phyloP scores from a whole-genome alignment of 495 filamentous ascomycete species.

The Sabuloglossum arenarium region DNA sequence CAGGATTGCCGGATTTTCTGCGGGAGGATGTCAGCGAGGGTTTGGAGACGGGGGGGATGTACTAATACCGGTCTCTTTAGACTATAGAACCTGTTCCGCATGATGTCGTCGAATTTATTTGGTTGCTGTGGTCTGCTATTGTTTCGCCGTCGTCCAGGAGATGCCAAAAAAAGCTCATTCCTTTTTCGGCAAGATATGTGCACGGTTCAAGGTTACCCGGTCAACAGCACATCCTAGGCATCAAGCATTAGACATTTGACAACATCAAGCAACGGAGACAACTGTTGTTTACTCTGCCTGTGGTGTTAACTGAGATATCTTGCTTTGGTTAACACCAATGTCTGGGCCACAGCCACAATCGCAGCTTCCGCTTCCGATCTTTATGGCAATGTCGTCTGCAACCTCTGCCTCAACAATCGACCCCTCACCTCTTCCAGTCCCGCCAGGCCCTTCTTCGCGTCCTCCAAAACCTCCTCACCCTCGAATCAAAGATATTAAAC shows the following conservation, averaged over 20 bases:
- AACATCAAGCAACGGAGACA: no score
- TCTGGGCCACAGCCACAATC: not conserved
- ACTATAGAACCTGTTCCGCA: conserved; percentile 38
- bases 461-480: not conserved
- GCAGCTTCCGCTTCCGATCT: not conserved
- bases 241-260: no score
- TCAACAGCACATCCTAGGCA: no score
- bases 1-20: conserved; percentile 92
- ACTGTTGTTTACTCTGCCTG: no score
- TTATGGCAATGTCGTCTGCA: not conserved
- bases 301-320: not conserved
- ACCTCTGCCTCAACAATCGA: not conserved
- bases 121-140: conserved; percentile 2
- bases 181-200: no score
- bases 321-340: not conserved
- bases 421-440: not conserved
- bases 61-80: conserved; percentile 37
- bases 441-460: not conserved
- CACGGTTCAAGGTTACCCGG: no score
- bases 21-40: conserved; percentile 8
- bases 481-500: conserved; percentile 8
- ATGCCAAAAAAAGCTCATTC: not conserved
- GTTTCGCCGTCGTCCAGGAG: not conserved
- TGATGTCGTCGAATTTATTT: conserved; percentile 19
- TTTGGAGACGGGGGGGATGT: not conserved